Base-by-base conservation (phyloP, 371 early-diverging fungal genomes). In the Mortierella sp. region DNA sequence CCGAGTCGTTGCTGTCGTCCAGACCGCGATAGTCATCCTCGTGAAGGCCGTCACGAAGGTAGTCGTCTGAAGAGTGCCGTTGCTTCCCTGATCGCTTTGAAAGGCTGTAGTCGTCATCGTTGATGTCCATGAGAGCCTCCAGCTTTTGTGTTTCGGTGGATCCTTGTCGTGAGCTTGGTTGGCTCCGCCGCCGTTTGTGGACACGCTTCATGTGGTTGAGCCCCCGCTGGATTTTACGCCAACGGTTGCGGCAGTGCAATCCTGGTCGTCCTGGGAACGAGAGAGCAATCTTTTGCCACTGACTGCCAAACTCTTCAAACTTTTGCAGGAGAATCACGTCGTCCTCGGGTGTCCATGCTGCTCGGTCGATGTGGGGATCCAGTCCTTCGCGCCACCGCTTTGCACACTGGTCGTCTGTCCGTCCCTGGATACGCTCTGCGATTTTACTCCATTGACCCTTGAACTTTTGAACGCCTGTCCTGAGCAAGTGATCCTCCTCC, bases 341-440 rank as follows among this genome's bases (percentile, higher is more conserved):
- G 64, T 97, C 97, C 31, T 90, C 90, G 2, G 88, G 75, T 9
- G 93, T 92, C 97, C 97, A 97, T 39, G 90, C 91, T 7, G 92
- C 91, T 31, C 92, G 87, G 68, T 94, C 92, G 47, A 95, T 95
- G 39, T 87, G 87, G 6, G 95, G 94, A 86, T 95, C 95, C 48
- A 95, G 82, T 58, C 91, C 90, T 85, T 95, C 94, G 19, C 95
- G 86, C 95, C 95, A 95, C 26, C 96, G 89, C 85, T 94, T 94
- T 22, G 94, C 93, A 66, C 94, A 94, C 70, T 95, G 95, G 79
- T 95, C 94, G 76, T 95, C 94, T 7, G 94, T 95, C n/a, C 95
- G 87, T 10, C 95, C 95, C 14, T 88, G 89, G 31, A 95, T 88
- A 75, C 91, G 89, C 73, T 94, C 93, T 5, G 95, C 95, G 66